Conservation (phyloP, 306 rosid species). For the Parietaria judaica region DNA sequence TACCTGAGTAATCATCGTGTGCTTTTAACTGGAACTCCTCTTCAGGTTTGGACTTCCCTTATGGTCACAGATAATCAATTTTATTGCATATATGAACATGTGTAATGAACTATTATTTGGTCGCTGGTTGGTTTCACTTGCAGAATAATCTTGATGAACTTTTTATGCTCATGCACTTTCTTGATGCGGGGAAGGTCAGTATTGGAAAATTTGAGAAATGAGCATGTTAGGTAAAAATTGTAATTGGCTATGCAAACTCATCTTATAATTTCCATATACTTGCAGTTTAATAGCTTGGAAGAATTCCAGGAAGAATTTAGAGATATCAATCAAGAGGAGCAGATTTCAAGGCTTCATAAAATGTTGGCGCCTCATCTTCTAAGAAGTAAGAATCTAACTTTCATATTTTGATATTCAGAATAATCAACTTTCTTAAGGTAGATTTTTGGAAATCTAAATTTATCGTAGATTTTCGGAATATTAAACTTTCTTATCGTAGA, state of each 20-base stretch:
- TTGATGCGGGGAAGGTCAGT: slow-evolving; percentile 98
- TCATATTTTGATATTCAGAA: background rate
- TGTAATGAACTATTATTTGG: background rate
- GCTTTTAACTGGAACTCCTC: slow-evolving; percentile 99
- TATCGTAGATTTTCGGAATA: too few relatives aligned
- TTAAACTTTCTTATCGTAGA: slow-evolving; percentile 17
- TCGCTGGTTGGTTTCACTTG: slow-evolving; percentile 27
- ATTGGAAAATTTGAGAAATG: slow-evolving; percentile 13
- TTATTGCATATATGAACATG: background rate
- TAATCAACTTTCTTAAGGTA: slow-evolving; percentile 15
- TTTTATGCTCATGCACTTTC: slow-evolving; percentile 99
- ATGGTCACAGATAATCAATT: background rate
- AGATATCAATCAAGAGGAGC: slow-evolving; percentile 98
- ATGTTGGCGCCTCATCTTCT: slow-evolving; percentile 98
- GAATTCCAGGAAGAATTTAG: slow-evolving; percentile 97
- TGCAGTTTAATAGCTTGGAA: slow-evolving; percentile 91
- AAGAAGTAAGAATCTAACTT: slow-evolving; percentile 53
- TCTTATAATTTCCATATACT: slow-evolving; percentile 14
- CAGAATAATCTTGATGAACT: slow-evolving; percentile 99
- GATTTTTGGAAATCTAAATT: too few relatives aligned
- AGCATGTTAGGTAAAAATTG: slow-evolving; percentile 3
- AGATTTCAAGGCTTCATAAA: slow-evolving; percentile 87
- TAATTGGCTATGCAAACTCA: slow-evolving; percentile 17
- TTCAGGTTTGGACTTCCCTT: slow-evolving; percentile 59
- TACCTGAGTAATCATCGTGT: slow-evolving; percentile 68